Conservation (phyloP, 352 stramenopile genomes). For the Phytophthora pseudosyringae region DNA sequence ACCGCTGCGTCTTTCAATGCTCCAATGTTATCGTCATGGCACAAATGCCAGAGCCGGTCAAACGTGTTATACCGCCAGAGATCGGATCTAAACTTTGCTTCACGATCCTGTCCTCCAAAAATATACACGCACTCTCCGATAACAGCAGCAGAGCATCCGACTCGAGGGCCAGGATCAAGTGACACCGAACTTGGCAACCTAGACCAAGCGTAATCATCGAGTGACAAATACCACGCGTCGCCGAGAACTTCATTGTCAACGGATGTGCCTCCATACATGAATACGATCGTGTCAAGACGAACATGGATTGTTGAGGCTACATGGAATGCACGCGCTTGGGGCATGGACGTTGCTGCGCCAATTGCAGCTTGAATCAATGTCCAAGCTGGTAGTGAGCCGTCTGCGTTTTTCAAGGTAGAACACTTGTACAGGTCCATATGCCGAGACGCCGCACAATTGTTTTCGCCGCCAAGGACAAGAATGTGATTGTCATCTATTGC, state of each 20-base stretch:
- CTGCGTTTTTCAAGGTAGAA: constrained; percentile 54
- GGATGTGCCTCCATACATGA: constrained; percentile 85
- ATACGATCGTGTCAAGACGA: constrained; percentile 79
- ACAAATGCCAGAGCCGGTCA: constrained; percentile 87
- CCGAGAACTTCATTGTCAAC: constrained; percentile 75
- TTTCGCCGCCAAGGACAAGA: constrained; percentile 85
- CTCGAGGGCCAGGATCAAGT: constrained; percentile 73
- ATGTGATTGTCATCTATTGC: constrained; percentile 75
- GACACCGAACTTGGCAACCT: constrained; percentile 74
- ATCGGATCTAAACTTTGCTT: constrained; percentile 79
- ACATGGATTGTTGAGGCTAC: constrained; percentile 68
- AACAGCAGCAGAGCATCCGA: constrained; percentile 69
- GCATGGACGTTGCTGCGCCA: constrained; percentile 69
- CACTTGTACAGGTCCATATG: constrained; percentile 91
- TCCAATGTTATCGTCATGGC: constrained; percentile 80
- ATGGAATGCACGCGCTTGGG: constrained; percentile 72
- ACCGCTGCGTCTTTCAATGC: constrained; percentile 25
- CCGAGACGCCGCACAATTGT: constrained; percentile 65
- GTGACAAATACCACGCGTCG: constrained; percentile 83
- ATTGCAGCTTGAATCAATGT: constrained; percentile 75
- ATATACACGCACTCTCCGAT: constrained; percentile 88
- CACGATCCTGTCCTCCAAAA: constrained; percentile 83
- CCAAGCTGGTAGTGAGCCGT: constrained; percentile 78
- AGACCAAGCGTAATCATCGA: constrained; percentile 86
- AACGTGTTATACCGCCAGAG: constrained; percentile 91